Evolutionary conservation across 139 green algal genomes (phyloP).

Genomic region (Chlamydomonas applanata): DNA sequence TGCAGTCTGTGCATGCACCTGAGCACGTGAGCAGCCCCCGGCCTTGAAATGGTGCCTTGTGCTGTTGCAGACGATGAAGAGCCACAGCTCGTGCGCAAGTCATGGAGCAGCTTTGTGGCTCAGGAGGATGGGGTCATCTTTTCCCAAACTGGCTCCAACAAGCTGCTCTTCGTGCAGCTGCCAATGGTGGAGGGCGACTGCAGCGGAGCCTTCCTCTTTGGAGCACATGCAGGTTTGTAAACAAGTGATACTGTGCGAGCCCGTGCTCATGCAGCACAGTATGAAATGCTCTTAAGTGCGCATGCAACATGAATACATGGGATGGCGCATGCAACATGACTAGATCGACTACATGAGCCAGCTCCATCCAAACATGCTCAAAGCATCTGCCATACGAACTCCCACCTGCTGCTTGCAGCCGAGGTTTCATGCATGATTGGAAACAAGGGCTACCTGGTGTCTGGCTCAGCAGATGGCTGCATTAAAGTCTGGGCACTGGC

Average conservation of each 20-base stretch:
- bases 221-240: conserved; percentile 14
- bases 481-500: conserved; percentile 23
- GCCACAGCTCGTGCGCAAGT: conserved; percentile 13
- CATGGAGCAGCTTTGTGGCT: conserved; percentile 16
- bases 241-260: neutral
- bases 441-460: conserved; percentile 4
- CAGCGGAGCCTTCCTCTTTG: conserved; percentile 23
- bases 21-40: too few species aligned
- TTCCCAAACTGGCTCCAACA: conserved; percentile 3
- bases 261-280: neutral
- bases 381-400: too few species aligned
- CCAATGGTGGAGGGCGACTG: conserved; percentile 18
- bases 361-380: too few species aligned
- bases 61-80: neutral
- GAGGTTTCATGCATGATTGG: neutral
- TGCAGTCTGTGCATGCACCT: too few species aligned
- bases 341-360: too few species aligned
- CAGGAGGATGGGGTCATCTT: conserved; percentile 24
- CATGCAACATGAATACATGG: too few species aligned
- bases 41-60: too few species aligned
- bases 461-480: conserved; percentile 17
- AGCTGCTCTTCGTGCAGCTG: conserved; percentile 30
- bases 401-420: neutral
- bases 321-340: too few species aligned
- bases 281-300: neutral